A percentile compares a stretch with the other conserved stretches of the same genome.
Conservation (phyloP, 768 basidiomycete genomes). For the Amanita thiersii region DNA sequence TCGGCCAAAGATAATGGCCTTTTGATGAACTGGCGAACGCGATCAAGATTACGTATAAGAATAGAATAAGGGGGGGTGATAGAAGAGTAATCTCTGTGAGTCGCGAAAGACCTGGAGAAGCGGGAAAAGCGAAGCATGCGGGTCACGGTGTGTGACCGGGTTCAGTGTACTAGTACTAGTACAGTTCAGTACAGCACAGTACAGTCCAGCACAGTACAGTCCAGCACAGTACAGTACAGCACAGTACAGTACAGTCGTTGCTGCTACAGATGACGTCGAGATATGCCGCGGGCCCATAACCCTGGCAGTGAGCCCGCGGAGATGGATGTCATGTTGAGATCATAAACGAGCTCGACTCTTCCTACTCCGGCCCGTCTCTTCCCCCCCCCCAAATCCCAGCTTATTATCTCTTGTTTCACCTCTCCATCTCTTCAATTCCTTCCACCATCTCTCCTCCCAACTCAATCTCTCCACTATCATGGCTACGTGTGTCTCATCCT, state of each 20-base stretch:
- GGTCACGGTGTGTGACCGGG: too few species aligned
- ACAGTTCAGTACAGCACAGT: too few species aligned
- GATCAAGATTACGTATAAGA: conserved; percentile 62
- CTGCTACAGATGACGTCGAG: too few species aligned
- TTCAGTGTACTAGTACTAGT: too few species aligned
- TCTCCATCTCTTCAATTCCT: conserved; percentile 19
- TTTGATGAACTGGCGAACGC: conserved; percentile 61
- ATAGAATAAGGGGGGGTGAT: conserved; percentile 82
- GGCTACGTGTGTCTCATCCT: conserved; percentile 24
- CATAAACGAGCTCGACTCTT: neutral
- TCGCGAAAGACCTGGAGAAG: conserved; percentile 25
- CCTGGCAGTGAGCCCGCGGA: too few species aligned
- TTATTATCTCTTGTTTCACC: conserved; percentile 14
- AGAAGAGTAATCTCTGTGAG: conserved; percentile 39
- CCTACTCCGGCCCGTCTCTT: too few species aligned
- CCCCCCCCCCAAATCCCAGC: neutral
- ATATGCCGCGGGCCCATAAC: too few species aligned
- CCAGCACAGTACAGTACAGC: too few species aligned
- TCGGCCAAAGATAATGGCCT: conserved; percentile 91
- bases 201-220: too few species aligned
- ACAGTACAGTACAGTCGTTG: too few species aligned
- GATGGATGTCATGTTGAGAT: too few species aligned
- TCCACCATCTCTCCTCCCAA: conserved; percentile 17
- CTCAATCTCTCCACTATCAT: conserved; percentile 37
- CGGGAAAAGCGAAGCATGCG: conserved; percentile 24